These are phyloP conservation scores for Stephania cephalantha DNA, from an alignment of 164 flowering plant species.

Conservation along the genomic window DNA sequence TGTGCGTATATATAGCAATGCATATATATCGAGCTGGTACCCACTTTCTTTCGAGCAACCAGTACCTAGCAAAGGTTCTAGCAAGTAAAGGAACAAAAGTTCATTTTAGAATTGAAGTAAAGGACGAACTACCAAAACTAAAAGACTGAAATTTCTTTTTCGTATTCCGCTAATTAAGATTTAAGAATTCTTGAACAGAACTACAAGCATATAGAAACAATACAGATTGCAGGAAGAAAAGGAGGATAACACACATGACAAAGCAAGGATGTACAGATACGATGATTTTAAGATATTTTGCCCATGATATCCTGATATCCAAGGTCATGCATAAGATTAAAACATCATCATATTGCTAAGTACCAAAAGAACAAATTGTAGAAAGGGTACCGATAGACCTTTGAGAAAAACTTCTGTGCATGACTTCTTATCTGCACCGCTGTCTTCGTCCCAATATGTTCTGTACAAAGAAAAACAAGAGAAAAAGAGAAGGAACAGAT, in stretches of 20 bases:
- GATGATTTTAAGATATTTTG: background rate
- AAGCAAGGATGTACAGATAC: background rate
- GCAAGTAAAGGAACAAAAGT: background rate
- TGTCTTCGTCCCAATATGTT: conserved; percentile 95
- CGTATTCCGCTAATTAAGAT: background rate
- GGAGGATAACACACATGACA: background rate
- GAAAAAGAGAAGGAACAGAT: conserved; percentile 17
- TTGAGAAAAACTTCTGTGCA: conserved; percentile 96
- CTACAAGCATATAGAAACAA: background rate
- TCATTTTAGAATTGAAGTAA: background rate
- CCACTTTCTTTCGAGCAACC: no score
- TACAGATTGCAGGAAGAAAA: background rate
- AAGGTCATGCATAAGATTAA: background rate
- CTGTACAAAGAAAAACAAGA: conserved; percentile 38
- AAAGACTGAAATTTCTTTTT: background rate
- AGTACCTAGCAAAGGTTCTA: no score
- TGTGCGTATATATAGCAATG: no score
- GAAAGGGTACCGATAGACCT: conserved; percentile 63
- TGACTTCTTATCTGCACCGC: conserved; percentile 99
- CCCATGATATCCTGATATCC: background rate
- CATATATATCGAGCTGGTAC: no score
- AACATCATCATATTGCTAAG: background rate
- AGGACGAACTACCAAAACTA: background rate
- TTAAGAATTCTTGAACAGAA: background rate
- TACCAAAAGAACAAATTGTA: conserved; percentile 13